phyloP scores from a whole-genome alignment of 352 stramenopile genomes.

The Phytophthora melonis region DNA sequence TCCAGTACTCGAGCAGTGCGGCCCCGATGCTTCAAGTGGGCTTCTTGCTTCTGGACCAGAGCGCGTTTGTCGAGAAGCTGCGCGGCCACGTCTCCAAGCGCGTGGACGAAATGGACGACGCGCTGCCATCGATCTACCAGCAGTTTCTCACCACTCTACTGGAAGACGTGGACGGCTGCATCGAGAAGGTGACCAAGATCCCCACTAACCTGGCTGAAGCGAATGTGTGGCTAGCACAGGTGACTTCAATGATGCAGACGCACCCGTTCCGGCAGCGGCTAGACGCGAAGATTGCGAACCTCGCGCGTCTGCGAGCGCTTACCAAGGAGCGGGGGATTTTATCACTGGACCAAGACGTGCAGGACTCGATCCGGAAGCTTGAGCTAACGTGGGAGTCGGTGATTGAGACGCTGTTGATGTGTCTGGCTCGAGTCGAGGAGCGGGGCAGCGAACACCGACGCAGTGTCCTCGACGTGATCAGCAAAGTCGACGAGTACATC shows the following conservation, averaged over 20 bases:
- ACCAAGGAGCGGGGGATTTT: conserved; percentile 41
- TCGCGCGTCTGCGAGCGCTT: conserved; percentile 51
- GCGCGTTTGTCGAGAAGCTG: conserved; percentile 46
- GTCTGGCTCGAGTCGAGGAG: conserved; percentile 65
- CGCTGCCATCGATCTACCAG: conserved; percentile 62
- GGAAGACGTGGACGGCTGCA: conserved; percentile 56
- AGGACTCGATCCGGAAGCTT: conserved; percentile 49
- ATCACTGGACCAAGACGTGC: conserved; percentile 16
- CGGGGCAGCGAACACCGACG: conserved; percentile 68
- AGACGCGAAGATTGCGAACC: conserved; percentile 62
- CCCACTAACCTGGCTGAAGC: conserved; percentile 61
- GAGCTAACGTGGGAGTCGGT: conserved; percentile 73
- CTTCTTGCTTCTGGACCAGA: conserved; percentile 65
- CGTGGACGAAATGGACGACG: conserved; percentile 51
- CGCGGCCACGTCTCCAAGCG: conserved; percentile 38
- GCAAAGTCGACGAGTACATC: conserved; percentile 59
- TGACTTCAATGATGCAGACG: conserved; percentile 63
- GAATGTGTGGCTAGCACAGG: conserved; percentile 54
- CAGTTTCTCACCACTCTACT: conserved; percentile 58
- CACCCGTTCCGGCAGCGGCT: conserved; percentile 62
- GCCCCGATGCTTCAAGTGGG: conserved; percentile 56
- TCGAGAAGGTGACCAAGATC: conserved; percentile 73
- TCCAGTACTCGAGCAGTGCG: conserved; percentile 44
- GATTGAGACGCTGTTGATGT: conserved; percentile 70
- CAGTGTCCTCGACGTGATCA: conserved; percentile 60